phyloP scores from a whole-genome alignment of 192 early-diverging fungal genomes.

The Coemansia umbellata region DNA sequence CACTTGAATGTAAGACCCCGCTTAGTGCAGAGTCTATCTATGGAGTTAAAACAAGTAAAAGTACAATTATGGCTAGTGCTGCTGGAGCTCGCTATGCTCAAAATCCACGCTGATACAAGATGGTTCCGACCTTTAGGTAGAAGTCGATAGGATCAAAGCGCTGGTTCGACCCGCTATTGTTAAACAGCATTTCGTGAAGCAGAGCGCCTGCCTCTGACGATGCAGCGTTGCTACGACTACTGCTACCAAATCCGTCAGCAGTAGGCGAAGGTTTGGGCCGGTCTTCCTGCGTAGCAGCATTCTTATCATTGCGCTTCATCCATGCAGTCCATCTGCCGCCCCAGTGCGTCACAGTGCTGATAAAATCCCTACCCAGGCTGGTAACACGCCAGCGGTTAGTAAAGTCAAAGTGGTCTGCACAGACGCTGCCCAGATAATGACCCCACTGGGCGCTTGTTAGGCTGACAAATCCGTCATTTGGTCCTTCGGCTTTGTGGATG shows the following conservation, averaged over 20 bases:
- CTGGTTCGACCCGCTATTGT: constrained; percentile 16
- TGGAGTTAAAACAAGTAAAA: too few species aligned
- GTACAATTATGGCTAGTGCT: too few species aligned
- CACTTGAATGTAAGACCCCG: too few species aligned
- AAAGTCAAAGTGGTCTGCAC: constrained; percentile 90
- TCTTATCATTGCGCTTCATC: constrained; percentile 13
- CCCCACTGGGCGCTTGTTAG: constrained; percentile 85
- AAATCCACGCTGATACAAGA: constrained; percentile 62
- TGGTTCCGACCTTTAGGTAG: constrained; percentile 66
- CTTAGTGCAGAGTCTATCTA: too few species aligned
- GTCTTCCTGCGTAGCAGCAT: not conserved
- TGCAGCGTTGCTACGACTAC: not conserved
- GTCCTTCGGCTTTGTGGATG: constrained; percentile 73
- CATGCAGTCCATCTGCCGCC: constrained; percentile 44
- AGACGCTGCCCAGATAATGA: constrained; percentile 72
- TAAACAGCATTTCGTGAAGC: constrained; percentile 3
- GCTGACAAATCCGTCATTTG: constrained; percentile 91
- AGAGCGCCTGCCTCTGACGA: not conserved
- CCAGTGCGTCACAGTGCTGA: constrained; percentile 37
- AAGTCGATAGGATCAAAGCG: constrained; percentile 69
- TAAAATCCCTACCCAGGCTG: constrained; percentile 36
- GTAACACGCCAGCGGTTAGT: constrained; percentile 50
- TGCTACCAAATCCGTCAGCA: too few species aligned
- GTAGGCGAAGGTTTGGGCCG: too few species aligned
- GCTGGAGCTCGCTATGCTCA: too few species aligned